Evolutionary conservation across 768 basidiomycete genomes (phyloP), one percentile per base, ranked within the genome.

Genomic region (Pulveroboletus sp.): DNA sequence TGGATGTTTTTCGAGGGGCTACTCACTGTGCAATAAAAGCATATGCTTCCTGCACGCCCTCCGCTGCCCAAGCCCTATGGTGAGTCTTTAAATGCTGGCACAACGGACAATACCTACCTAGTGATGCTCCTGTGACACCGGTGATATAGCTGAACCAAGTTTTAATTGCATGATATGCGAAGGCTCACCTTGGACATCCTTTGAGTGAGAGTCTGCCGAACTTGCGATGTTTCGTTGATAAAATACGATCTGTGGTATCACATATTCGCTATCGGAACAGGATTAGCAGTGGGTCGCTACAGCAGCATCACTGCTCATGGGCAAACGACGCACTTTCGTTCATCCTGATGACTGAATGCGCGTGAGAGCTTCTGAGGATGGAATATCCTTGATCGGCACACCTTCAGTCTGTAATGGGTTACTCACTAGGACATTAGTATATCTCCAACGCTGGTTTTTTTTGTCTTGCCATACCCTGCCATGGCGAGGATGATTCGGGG

Each of bases 1-100:
- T 27, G 24, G 28, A 47, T 5, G 28, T 10, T 11, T 15, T 39
- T 24, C 21, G 38, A 30, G 24, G 21, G 6, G 40, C 13, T 13
- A 70, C 85, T 65, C 58, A 88, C 85, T 89, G 84, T 18, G 86
- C 79, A 57, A 89, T 83, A 60, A 89, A 89, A n/a, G 78, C 83
- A 67, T 87, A 86, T 31, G 81, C 86, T 55, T 88, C 84, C 66
- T 88, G 82, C 3, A 89, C 83, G 59, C 88, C 87, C 50, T 83
- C 82, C 36, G 69, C 84, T 87, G 55, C 13, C 42, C 26, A 26
- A 10, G 58, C 14, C 39, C 30, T 18, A 17, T 10, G 21, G 30
- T 27, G n/a, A 57, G 55, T 21, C 37, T 17, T 41, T 37, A 21
- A 17, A 50, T 42, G 17, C 42, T 21, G 38, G 32, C 14, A 3